A percentile compares a stretch with the other conserved stretches of the same genome.
These are phyloP conservation scores for Collybia mongolica DNA, from an alignment of 768 basidiomycete species.

Conservation along the genomic window DNA sequence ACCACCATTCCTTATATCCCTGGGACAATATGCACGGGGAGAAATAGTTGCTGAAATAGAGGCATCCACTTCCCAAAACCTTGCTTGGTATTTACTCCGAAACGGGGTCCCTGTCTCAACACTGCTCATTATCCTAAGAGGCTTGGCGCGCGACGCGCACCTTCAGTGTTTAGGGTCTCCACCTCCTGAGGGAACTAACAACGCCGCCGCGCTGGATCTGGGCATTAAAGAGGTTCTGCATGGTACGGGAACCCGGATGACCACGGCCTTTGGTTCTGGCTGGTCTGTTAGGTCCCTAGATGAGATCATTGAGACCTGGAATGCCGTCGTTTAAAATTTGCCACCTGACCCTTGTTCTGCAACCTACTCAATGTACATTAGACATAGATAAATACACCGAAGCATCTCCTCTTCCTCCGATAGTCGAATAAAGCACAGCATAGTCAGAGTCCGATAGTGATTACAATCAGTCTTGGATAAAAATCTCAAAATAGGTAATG, in stretches of 20 bases:
- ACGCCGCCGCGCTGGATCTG: slow-evolving; percentile 34
- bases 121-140: slow-evolving; percentile 58
- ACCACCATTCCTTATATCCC: slow-evolving; percentile 38
- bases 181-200: slow-evolving; percentile 50
- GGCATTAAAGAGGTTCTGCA: slow-evolving; percentile 85
- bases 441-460: neutral
- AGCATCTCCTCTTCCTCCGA: neutral
- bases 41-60: slow-evolving; percentile 33
- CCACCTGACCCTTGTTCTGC: neutral
- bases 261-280: slow-evolving; percentile 63
- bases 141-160: slow-evolving; percentile 63
- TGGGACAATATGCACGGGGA: slow-evolving; percentile 59
- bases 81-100: slow-evolving; percentile 72
- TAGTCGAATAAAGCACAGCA: no score
- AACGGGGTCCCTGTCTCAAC: slow-evolving; percentile 72
- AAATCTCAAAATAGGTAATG: slow-evolving; percentile 3
- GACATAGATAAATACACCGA: no score
- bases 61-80: slow-evolving; percentile 32
- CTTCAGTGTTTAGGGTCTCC: slow-evolving; percentile 48
- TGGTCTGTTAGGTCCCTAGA: slow-evolving; percentile 73
- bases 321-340: slow-evolving; percentile 4
- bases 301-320: slow-evolving; percentile 65
- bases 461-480: slow-evolving; percentile 7
- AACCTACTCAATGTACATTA: neutral
- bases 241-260: slow-evolving; percentile 81